Evolutionary conservation across 345 rosid genomes (phyloP), one percentile per base, ranked within the genome.

Genomic region (Kernera saxatilis): DNA sequence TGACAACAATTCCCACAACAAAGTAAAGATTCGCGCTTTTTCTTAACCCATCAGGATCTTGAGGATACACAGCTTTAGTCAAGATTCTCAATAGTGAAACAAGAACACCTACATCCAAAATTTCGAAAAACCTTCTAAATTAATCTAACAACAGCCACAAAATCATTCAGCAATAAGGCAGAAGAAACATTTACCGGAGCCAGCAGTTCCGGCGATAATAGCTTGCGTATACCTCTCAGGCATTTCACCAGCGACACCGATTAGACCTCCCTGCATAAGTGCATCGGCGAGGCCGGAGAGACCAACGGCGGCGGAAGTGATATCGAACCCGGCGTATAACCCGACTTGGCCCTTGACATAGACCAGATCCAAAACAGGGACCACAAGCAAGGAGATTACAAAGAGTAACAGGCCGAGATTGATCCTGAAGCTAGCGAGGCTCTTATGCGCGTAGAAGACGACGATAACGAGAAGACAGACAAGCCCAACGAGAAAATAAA

Each of bases 151-250:
- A 22, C 3, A 62, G 12, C 36, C n/a, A 67, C 11, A 22, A 48
- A 46, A 60, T 5, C 50, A 50, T 6, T 27, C 18, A 23, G 1
- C 36, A 46, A 33, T 58, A n/a, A 46, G 10, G 15, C 32, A 36
- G 7, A 50, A 18, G 61, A 41, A 17, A 49, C 8, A 27, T n/a
- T 77, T 78, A 89, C 99, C 99, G 39, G 98, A 94, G 64, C 87
- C 97, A 37, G 93, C 98, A 54, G 99, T 91, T 66, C 99, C 99
- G 62, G 98, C 99, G 65, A 94, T 77, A 52, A 89, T 73, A 29
- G 98, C 96, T 81, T 94, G 99, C 93, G 87, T 89, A 71, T 91
- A 94, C 59, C 99, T 82, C 75, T 66, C 93, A 21, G 97, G 97
- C 87, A 94, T 72, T 82, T 89, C 96, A 25, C 99, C 99, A 12